These are phyloP conservation scores for Delphinella strobiligena DNA, from an alignment of 2,329 filamentous ascomycete species.

Conservation along the genomic window DNA sequence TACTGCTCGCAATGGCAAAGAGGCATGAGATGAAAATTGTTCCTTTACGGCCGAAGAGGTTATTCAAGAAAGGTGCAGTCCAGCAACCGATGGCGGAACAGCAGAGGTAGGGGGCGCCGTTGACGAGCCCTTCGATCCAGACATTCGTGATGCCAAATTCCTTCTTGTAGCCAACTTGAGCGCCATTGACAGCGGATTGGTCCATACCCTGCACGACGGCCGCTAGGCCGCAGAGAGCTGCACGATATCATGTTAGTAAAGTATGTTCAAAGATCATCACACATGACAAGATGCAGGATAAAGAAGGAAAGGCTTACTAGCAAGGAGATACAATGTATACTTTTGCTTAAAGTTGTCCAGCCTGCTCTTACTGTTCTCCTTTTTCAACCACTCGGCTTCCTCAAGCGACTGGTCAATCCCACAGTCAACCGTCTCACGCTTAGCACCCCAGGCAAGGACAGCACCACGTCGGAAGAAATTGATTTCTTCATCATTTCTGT, in stretches of 20 bases:
- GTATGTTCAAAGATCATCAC: neutral
- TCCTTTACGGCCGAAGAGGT: neutral
- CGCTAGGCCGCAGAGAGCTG: neutral
- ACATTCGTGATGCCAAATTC: neutral
- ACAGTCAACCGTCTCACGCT: too few species aligned
- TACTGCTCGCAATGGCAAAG: slow-evolving; percentile 5
- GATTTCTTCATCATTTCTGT: neutral
- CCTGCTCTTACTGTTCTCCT: neutral
- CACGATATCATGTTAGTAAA: neutral
- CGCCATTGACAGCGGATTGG: neutral
- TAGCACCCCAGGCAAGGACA: neutral
- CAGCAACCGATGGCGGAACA: slow-evolving; percentile 60
- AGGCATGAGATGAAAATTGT: neutral
- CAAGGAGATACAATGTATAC: too few species aligned
- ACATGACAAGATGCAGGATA: neutral
- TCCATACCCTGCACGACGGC: neutral
- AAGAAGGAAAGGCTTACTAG: neutral
- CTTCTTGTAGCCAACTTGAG: neutral
- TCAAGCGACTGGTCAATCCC: too few species aligned
- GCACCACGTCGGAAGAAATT: neutral
- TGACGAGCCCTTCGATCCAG: slow-evolving; percentile 23
- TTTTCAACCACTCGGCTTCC: neutral
- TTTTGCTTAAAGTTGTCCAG: neutral
- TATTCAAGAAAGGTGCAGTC: slow-evolving; percentile 17
- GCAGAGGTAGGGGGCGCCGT: slow-evolving; percentile 52